phyloP scores from a whole-genome alignment of 2,329 filamentous ascomycete genomes.

The Aspergillus proliferans region DNA sequence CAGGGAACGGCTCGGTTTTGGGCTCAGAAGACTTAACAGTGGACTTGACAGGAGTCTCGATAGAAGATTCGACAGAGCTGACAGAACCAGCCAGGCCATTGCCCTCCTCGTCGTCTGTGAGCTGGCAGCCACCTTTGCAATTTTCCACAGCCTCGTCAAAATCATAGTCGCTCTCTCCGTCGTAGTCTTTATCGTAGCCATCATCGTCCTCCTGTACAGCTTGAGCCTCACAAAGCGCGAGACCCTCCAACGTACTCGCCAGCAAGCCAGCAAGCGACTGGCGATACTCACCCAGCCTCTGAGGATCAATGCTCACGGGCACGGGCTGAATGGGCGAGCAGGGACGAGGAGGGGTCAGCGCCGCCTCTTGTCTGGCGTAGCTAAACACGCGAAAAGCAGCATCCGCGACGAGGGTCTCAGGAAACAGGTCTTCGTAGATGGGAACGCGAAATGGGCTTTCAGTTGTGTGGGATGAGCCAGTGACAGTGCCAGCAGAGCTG shows the following conservation, averaged over 20 bases:
- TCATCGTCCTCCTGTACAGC: neutral
- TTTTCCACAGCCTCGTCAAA: no score
- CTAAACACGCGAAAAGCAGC: no score
- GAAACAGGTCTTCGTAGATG: no score
- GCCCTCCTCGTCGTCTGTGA: neutral
- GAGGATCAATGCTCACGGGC: no score
- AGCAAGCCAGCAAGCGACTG: neutral
- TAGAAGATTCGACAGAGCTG: no score
- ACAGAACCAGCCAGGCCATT: neutral
- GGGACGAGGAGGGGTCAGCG: no score
- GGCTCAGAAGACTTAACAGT: neutral
- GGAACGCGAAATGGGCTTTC: no score
- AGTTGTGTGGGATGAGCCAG: neutral
- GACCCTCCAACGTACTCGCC: neutral
- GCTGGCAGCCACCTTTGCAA: no score
- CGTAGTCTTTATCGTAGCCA: neutral
- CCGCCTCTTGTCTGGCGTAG: no score
- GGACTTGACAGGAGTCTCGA: neutral
- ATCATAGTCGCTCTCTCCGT: neutral
- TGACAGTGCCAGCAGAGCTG: neutral
- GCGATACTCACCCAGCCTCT: neutral
- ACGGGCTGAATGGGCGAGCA: no score
- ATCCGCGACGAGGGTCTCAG: no score
- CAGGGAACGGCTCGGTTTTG: constrained; percentile 20
- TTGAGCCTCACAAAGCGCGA: neutral